A percentile compares a stretch with the other conserved stretches of the same genome.
Evolutionary conservation across 2,329 filamentous ascomycete genomes (phyloP).

Genomic region (Colletotrichum coccodes): DNA sequence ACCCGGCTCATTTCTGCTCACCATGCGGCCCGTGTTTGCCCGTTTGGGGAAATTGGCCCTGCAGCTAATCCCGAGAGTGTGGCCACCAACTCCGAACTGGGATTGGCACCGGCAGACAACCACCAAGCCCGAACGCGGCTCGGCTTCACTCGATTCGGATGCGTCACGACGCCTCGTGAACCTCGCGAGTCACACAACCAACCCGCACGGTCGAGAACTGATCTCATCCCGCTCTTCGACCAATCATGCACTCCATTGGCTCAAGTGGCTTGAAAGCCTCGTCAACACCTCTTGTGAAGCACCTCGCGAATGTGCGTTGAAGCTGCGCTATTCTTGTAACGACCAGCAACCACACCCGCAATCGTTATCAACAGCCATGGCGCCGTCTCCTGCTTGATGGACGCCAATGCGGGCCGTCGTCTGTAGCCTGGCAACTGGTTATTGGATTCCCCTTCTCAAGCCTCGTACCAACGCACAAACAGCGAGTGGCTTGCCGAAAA

Average conservation of each 20-base stretch:
- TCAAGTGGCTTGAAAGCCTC: background rate
- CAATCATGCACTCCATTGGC: background rate
- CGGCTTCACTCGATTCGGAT: constrained; percentile 19
- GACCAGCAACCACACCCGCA: background rate
- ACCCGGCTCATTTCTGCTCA: constrained; percentile 6
- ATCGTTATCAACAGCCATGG: background rate
- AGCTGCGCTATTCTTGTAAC: constrained; percentile 4
- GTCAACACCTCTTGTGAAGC: constrained; percentile 2
- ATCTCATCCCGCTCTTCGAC: constrained; percentile 8
- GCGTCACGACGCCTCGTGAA: constrained; percentile 2
- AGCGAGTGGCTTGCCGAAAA: background rate
- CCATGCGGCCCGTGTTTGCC: constrained; percentile 27
- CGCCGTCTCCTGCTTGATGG: constrained; percentile 1
- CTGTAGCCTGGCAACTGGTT: background rate
- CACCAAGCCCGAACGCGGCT: constrained; percentile 18
- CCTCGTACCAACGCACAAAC: background rate
- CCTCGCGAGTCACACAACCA: constrained; percentile 7
- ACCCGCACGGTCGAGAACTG: background rate
- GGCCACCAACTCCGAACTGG: constrained; percentile 20
- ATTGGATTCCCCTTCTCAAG: background rate
- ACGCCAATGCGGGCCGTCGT: background rate
- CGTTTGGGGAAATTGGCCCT: constrained; percentile 29
- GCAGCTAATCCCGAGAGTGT: constrained; percentile 26
- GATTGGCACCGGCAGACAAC: constrained; percentile 22
- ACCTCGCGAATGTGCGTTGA: background rate